Conservation (phyloP, 1,139 yeast species). For the Scheffersomyces cryptocercus region DNA sequence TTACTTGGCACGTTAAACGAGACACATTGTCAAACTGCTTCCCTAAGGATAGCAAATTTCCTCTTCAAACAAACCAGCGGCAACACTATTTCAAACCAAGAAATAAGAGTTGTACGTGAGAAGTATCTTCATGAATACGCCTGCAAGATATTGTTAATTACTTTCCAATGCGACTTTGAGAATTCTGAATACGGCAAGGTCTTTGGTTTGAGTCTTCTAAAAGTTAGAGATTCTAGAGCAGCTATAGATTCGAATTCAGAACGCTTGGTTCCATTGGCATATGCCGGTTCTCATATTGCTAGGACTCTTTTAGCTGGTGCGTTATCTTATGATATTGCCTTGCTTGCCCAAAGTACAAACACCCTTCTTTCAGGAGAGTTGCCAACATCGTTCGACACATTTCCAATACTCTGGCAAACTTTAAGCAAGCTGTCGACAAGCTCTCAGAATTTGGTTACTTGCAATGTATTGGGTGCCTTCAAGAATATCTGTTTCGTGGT, state of each 20-base stretch:
- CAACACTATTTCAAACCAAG: not conserved
- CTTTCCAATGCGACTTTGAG: conserved; percentile 16
- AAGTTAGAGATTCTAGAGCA: conserved; percentile 36
- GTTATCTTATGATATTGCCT: conserved; percentile 55
- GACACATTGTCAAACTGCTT: conserved; percentile 42
- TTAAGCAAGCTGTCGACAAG: conserved; percentile 40
- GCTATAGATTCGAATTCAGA: conserved; percentile 32
- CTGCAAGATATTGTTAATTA: conserved; percentile 13
- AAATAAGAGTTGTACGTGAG: not conserved
- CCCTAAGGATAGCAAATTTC: conserved; percentile 39
- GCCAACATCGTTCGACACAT: conserved; percentile 45
- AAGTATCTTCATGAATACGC: conserved; percentile 2
- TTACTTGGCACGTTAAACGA: conserved; percentile 37
- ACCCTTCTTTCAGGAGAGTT: conserved; percentile 38
- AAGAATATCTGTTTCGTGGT: conserved; percentile 45
- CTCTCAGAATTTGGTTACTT: conserved; percentile 39
- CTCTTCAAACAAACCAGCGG: conserved; percentile 25
- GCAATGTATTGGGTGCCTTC: conserved; percentile 43
- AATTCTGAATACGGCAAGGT: conserved; percentile 8
- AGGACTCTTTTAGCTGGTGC: conserved; percentile 44
- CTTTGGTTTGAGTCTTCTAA: conserved; percentile 23
- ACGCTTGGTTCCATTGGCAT: conserved; percentile 26
- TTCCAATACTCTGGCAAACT: conserved; percentile 49
- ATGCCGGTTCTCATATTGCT: not conserved
- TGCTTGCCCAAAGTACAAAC: conserved; percentile 55